Percentiles rank a stretch among this genome's conserved stretches.
Evolutionary conservation across 495 filamentous ascomycete genomes (phyloP).

Genomic region (Penicillium cinerascens): DNA sequence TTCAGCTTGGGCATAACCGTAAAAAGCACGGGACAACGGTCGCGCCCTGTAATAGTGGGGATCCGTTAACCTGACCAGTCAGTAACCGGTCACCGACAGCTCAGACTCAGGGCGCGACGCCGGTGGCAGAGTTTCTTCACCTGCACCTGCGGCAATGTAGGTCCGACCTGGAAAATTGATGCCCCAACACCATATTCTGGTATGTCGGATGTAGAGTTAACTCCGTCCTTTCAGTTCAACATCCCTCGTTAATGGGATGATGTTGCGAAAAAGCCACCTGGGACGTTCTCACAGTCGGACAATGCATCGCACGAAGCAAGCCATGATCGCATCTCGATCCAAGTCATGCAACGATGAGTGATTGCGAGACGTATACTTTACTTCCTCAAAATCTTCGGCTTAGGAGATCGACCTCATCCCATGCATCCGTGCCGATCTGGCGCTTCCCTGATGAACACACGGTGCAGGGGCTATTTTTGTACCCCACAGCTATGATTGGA

Average conservation of each 20-base stretch:
- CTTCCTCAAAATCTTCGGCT: not conserved
- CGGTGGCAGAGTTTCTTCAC: constrained; percentile 9
- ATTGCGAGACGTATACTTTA: not conserved
- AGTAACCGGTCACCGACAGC: not conserved
- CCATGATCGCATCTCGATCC: not conserved
- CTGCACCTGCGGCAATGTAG: not conserved
- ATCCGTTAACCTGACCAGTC: not conserved
- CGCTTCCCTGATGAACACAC: not conserved
- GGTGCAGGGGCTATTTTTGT: not conserved
- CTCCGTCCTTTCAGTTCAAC: not conserved
- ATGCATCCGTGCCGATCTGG: not conserved
- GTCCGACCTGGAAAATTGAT: not conserved
- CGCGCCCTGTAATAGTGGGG: not conserved
- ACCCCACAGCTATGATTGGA: not conserved
- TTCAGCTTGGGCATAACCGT: not conserved
- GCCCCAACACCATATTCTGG: not conserved
- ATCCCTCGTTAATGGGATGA: not conserved
- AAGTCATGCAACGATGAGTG: not conserved
- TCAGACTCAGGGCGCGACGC: constrained; percentile 17
- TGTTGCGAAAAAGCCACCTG: not conserved
- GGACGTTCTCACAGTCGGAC: not conserved
- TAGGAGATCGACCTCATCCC: constrained; percentile 1
- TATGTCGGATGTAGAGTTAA: not conserved
- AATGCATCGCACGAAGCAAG: not conserved
- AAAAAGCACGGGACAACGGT: not conserved